These are phyloP conservation scores for Exophiala lecanii-corni DNA, from an alignment of 2,329 filamentous ascomycete species.

Conservation along the genomic window DNA sequence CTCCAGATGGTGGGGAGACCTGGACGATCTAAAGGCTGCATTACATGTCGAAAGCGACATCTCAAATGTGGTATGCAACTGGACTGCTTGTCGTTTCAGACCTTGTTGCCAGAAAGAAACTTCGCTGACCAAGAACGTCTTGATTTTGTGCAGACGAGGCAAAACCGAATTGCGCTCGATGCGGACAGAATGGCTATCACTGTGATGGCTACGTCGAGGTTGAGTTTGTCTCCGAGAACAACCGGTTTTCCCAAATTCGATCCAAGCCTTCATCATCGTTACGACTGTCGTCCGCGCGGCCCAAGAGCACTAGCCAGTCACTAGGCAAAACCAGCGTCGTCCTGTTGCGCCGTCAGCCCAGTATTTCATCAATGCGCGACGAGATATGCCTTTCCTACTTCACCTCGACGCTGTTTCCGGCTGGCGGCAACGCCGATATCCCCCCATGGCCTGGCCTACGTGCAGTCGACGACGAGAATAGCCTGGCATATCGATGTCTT, in stretches of 20 bases:
- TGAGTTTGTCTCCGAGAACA: slow-evolving; percentile 1
- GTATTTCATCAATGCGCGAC: no score
- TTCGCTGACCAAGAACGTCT: no score
- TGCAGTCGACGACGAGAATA: neutral
- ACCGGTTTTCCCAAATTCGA: no score
- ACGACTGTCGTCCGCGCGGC: neutral
- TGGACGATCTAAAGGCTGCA: slow-evolving; percentile 3
- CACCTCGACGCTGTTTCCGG: neutral
- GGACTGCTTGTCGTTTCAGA: neutral
- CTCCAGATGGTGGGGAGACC: neutral
- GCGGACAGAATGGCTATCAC: neutral
- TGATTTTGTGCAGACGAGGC: slow-evolving; percentile 1
- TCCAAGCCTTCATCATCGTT: no score
- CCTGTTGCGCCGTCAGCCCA: neutral
- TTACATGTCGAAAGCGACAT: slow-evolving; percentile 1
- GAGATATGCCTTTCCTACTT: neutral
- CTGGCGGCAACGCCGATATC: neutral
- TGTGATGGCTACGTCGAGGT: slow-evolving; percentile 2
- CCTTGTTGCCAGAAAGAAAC: no score
- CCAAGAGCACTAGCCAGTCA: neutral
- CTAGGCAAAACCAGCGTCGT: no score
- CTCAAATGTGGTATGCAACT: slow-evolving; percentile 6
- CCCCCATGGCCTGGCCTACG: neutral
- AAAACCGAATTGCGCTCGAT: slow-evolving; percentile 2
- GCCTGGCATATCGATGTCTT: slow-evolving; percentile 2